A percentile compares a stretch with the other conserved stretches of the same genome.
These are phyloP conservation scores for Aspergillus baeticus DNA, from an alignment of 495 filamentous ascomycete species.

Conservation along the genomic window DNA sequence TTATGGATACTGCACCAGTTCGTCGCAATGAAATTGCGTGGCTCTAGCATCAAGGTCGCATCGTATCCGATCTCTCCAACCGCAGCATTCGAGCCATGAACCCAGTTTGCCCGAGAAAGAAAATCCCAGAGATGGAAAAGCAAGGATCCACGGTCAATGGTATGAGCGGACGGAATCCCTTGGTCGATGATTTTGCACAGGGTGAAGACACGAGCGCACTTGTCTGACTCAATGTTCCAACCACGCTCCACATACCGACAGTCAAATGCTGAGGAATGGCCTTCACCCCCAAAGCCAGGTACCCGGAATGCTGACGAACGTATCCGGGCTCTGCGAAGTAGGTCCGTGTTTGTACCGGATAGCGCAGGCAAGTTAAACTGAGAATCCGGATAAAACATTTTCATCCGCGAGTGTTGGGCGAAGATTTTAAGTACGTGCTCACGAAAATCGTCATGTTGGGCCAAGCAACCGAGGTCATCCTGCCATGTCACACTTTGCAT, in stretches of 20 bases:
- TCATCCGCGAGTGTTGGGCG: conserved; percentile 27
- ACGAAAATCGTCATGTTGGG: conserved; percentile 53
- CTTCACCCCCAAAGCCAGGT: conserved; percentile 53
- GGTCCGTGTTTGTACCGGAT: conserved; percentile 7
- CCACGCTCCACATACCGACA: conserved; percentile 21
- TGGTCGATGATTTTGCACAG: conserved; percentile 16
- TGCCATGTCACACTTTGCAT: conserved; percentile 53
- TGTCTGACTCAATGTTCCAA: conserved; percentile 1
- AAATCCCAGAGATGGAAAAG: conserved; percentile 13
- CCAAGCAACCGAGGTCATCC: conserved; percentile 36
- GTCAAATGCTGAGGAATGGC: conserved; percentile 36
- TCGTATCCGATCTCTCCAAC: conserved; percentile 17
- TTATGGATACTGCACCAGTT: conserved; percentile 38
- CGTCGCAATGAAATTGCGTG: conserved; percentile 17
- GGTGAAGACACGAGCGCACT: conserved; percentile 1
- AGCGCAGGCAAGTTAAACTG: neutral
- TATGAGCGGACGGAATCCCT: neutral
- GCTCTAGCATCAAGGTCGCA: conserved; percentile 16
- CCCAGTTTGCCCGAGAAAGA: neutral
- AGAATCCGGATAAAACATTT: conserved; percentile 15
- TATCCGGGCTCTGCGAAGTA: conserved; percentile 43
- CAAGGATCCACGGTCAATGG: neutral
- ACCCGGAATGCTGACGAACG: conserved; percentile 48
- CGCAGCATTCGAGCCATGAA: conserved; percentile 8
- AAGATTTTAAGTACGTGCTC: conserved; percentile 39